These are phyloP conservation scores for Phyllosticta paracitricarpa DNA, from an alignment of 2,329 filamentous ascomycete species.

Conservation along the genomic window DNA sequence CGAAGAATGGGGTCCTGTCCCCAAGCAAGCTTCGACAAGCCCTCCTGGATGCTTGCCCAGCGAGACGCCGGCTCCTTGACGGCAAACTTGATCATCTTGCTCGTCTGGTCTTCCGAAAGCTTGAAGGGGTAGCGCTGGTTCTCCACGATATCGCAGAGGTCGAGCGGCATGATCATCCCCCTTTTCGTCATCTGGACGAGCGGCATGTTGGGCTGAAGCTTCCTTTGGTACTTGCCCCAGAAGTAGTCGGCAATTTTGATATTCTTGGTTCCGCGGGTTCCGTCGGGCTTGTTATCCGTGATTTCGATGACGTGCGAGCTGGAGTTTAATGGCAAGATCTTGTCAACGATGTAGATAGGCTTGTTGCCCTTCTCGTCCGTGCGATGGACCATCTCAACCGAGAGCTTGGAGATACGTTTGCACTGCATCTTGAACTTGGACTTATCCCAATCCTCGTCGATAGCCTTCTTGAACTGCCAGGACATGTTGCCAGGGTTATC, in stretches of 20 bases:
- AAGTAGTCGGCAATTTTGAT: slow-evolving; percentile 50
- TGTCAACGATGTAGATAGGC: slow-evolving; percentile 41
- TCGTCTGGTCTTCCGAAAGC: slow-evolving; percentile 54
- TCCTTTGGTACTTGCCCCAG: slow-evolving; percentile 40
- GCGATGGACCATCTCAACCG: slow-evolving; percentile 32
- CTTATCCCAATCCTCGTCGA: slow-evolving; percentile 10
- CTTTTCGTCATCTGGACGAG: slow-evolving; percentile 50
- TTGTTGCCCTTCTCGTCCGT: slow-evolving; percentile 18
- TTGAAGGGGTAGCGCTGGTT: slow-evolving; percentile 51
- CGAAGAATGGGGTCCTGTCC: slow-evolving; percentile 56
- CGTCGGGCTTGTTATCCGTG: slow-evolving; percentile 54
- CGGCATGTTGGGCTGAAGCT: slow-evolving; percentile 41
- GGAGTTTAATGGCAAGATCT: slow-evolving; percentile 35
- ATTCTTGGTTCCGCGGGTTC: slow-evolving; percentile 21
- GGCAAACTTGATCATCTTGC: slow-evolving; percentile 85
- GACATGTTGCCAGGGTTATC: slow-evolving; percentile 17
- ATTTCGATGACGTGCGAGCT: slow-evolving; percentile 45
- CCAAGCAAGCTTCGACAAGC: slow-evolving; percentile 60
- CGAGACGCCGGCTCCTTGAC: slow-evolving; percentile 66
- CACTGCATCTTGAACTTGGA: slow-evolving; percentile 24
- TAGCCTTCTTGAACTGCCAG: slow-evolving; percentile 16
- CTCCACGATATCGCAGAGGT: slow-evolving; percentile 41
- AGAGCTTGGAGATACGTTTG: slow-evolving; percentile 33
- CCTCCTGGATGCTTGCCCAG: slow-evolving; percentile 56
- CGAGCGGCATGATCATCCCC: slow-evolving; percentile 45